Percentiles rank a stretch among this genome's conserved stretches.
These are phyloP conservation scores for Ilex aquifolium DNA, from an alignment of 257 asterid species.

Conservation along the genomic window DNA sequence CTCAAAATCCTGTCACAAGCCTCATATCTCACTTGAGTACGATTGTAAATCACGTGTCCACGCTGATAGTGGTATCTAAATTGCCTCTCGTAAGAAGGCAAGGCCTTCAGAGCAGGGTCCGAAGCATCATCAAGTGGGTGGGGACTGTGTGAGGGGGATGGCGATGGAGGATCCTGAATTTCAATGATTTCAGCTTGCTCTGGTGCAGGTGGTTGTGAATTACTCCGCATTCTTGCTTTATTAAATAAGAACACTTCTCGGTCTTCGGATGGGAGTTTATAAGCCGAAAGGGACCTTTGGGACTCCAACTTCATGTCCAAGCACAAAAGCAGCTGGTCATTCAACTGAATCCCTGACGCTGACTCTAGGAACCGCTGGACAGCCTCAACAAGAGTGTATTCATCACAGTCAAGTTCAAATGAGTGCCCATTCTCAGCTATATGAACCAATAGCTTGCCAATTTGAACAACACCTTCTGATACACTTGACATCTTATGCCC, in stretches of 20 bases:
- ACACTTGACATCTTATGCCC: constrained; percentile 47
- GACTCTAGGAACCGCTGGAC: constrained; percentile 64
- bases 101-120: constrained; percentile 85
- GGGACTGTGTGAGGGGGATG: constrained; percentile 45
- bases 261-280: constrained; percentile 69
- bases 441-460: constrained; percentile 68
- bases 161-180: constrained; percentile 55
- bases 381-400: constrained; percentile 67
- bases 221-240: constrained; percentile 74
- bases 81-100: constrained; percentile 88
- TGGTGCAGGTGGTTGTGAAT: constrained; percentile 46
- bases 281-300: constrained; percentile 59
- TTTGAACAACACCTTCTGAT: constrained; percentile 56
- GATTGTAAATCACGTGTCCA: constrained; percentile 65
- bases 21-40: constrained; percentile 48
- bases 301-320: constrained; percentile 80
- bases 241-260: constrained; percentile 75
- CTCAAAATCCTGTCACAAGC: constrained; percentile 60
- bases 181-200: constrained; percentile 56
- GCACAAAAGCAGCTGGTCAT: constrained; percentile 85
- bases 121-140: constrained; percentile 84
- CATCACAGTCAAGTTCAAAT: constrained; percentile 60
- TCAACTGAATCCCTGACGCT: constrained; percentile 44
- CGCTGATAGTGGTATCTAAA: constrained; percentile 84
- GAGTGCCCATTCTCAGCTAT: constrained; percentile 92